Conservation (phyloP, 345 rosid species). For the Rhizophora mangle region DNA sequence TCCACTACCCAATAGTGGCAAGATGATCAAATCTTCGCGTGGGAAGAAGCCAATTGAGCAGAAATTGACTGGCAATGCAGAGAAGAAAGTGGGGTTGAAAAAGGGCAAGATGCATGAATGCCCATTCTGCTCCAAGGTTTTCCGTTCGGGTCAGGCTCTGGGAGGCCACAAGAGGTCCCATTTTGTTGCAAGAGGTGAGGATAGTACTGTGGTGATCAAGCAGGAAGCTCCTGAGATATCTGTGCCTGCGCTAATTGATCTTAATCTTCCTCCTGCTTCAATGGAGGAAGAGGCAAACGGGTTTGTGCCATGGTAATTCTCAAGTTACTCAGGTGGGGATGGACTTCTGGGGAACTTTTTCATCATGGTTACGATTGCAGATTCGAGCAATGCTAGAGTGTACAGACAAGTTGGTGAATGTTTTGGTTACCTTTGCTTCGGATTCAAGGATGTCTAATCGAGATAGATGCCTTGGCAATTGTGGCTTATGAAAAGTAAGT, state of each 20-base stretch:
- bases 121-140: slow-evolving; percentile 81
- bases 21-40: slow-evolving; percentile 19
- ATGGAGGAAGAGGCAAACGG: slow-evolving; percentile 48
- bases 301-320: slow-evolving; percentile 34
- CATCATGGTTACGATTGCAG: slow-evolving; percentile 22
- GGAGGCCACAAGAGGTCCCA: slow-evolving; percentile 99
- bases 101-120: slow-evolving; percentile 73
- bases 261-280: slow-evolving; percentile 92
- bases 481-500: slow-evolving; percentile 24
- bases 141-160: slow-evolving; percentile 89
- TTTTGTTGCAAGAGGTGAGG: slow-evolving; percentile 61
- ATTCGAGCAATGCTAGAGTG: slow-evolving; percentile 28
- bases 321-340: slow-evolving; percentile 9
- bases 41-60: slow-evolving; percentile 31
- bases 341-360: neutral
- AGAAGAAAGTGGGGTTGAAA: slow-evolving; percentile 38
- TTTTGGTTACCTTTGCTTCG: slow-evolving; percentile 29
- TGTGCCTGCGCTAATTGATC: slow-evolving; percentile 60
- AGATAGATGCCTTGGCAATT: slow-evolving; percentile 26
- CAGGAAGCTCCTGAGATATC: slow-evolving; percentile 39
- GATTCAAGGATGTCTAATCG: slow-evolving; percentile 30
- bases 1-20: slow-evolving; percentile 21
- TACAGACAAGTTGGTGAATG: slow-evolving; percentile 38
- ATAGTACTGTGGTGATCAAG: slow-evolving; percentile 48
- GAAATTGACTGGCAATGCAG: slow-evolving; percentile 22